Conservation (phyloP, 805 yeast species). For the Starmerella roubikii region DNA sequence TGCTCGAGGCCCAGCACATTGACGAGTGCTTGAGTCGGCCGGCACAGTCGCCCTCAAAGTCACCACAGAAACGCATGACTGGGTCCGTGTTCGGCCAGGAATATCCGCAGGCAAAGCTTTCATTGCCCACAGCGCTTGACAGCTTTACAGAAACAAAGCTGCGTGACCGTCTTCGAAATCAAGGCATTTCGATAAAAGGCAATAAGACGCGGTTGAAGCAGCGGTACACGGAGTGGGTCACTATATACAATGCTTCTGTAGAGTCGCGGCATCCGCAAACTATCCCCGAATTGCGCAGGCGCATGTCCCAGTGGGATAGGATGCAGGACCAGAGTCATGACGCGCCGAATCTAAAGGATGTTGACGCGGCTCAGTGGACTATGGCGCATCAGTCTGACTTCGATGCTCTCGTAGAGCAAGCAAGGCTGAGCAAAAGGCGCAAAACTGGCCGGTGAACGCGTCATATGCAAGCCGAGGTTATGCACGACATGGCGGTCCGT, state of each 20-base stretch:
- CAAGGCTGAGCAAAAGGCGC: constrained; percentile 4
- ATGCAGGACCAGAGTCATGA: constrained; percentile 9
- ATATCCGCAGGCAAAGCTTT: constrained; percentile 3
- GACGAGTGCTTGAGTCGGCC: constrained; percentile 35
- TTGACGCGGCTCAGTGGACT: constrained; percentile 12
- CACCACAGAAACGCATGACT: constrained; percentile 4
- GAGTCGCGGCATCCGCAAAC: constrained; percentile 56
- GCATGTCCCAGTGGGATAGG: constrained; percentile 31
- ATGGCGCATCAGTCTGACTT: constrained; percentile 18
- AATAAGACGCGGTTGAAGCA: constrained; percentile 47
- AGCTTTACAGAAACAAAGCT: constrained; percentile 46
- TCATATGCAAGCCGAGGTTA: too few relatives aligned
- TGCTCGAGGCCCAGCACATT: constrained; percentile 46
- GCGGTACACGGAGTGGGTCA: constrained; percentile 64
- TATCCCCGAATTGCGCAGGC: constrained; percentile 40
- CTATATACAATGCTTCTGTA: constrained; percentile 66
- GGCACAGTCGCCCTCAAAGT: neutral
- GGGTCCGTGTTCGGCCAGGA: constrained; percentile 2
- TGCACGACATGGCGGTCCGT: too few relatives aligned
- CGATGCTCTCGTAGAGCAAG: constrained; percentile 14
- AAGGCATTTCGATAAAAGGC: constrained; percentile 51
- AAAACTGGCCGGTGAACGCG: too few relatives aligned
- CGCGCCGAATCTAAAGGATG: constrained; percentile 9
- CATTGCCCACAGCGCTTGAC: constrained; percentile 43
- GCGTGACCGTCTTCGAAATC: constrained; percentile 41